phyloP scores from a whole-genome alignment of 1,284 basidiomycete genomes.

The Ganoderma meredithae region DNA sequence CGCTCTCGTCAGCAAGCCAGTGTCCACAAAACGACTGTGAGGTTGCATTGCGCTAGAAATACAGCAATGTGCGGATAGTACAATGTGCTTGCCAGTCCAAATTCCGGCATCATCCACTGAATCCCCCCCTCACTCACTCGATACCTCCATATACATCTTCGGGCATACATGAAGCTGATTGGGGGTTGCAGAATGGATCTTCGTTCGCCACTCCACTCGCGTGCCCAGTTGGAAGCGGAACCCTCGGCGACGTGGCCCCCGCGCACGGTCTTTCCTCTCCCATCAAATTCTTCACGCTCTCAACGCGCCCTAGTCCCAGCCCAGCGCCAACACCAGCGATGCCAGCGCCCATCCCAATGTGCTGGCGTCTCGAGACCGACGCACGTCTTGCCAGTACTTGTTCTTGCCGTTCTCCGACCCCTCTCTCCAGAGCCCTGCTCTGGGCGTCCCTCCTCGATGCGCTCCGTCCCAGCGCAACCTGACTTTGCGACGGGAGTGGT shows the following conservation, averaged over 20 bases:
- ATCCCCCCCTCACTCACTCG: background rate
- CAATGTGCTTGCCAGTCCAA: slow-evolving; percentile 18
- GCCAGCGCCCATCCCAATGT: background rate
- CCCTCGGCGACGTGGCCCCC: slow-evolving; percentile 9
- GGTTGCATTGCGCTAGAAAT: slow-evolving; percentile 26
- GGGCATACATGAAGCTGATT: slow-evolving; percentile 17
- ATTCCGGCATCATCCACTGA: background rate
- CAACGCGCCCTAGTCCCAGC: slow-evolving; percentile 22
- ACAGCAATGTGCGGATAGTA: slow-evolving; percentile 28
- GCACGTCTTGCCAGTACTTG: slow-evolving; percentile 2
- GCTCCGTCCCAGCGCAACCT: slow-evolving; percentile 6
- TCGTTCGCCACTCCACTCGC: slow-evolving; percentile 1
- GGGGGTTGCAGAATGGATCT: slow-evolving; percentile 25
- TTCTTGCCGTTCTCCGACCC: background rate
- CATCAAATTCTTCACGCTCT: slow-evolving; percentile 12
- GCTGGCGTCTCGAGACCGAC: slow-evolving; percentile 8
- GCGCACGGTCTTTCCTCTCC: background rate
- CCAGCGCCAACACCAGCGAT: slow-evolving; percentile 18
- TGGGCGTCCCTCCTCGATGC: slow-evolving; percentile 7
- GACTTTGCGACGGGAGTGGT: background rate
- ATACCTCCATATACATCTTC: slow-evolving; percentile 30
- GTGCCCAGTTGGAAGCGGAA: background rate
- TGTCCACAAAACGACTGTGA: slow-evolving; percentile 18
- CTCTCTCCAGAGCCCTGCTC: slow-evolving; percentile 4
- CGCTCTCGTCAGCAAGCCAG: background rate